Percentiles rank a stretch among this genome's conserved stretches.
Conservation (phyloP, 1,284 basidiomycete genomes). For the Puccinia triticina region DNA sequence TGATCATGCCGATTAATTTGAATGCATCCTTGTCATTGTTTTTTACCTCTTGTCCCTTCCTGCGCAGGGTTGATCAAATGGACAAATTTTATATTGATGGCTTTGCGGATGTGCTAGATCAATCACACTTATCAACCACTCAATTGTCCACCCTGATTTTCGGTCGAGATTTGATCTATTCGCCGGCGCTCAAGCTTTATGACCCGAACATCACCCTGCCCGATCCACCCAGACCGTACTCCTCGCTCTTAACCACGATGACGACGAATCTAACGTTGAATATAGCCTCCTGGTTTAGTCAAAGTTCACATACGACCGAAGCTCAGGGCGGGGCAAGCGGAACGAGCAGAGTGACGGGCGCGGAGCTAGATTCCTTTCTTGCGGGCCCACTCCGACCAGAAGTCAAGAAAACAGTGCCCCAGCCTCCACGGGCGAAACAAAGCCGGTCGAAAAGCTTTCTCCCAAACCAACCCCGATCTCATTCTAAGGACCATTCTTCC, state of each 20-base stretch:
- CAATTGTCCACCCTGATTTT: constrained; percentile 31
- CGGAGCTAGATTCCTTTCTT: constrained; percentile 39
- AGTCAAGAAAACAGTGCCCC: background rate
- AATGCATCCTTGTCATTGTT: background rate
- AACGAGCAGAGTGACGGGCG: constrained; percentile 19
- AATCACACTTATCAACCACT: constrained; percentile 4
- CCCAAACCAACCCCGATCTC: background rate
- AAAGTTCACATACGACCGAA: background rate
- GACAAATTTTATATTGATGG: constrained; percentile 21
- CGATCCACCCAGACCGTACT: constrained; percentile 16
- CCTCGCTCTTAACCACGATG: constrained; percentile 11
- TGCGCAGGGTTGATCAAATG: background rate
- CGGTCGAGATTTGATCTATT: constrained; percentile 41
- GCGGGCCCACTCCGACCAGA: constrained; percentile 42
- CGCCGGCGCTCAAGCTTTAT: constrained; percentile 17
- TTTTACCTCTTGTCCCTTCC: background rate
- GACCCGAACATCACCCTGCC: constrained; percentile 9
- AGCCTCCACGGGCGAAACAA: constrained; percentile 28
- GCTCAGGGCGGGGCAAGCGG: background rate
- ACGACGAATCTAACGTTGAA: constrained; percentile 34
- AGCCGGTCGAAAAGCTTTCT: constrained; percentile 11
- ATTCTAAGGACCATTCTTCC: background rate
- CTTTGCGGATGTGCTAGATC: constrained; percentile 43
- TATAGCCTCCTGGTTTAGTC: constrained; percentile 40
- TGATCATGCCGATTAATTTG: background rate